Evolutionary conservation across 2,329 filamentous ascomycete genomes (phyloP), one percentile per base, ranked within the genome.

Genomic region (Truncatella angustata): DNA sequence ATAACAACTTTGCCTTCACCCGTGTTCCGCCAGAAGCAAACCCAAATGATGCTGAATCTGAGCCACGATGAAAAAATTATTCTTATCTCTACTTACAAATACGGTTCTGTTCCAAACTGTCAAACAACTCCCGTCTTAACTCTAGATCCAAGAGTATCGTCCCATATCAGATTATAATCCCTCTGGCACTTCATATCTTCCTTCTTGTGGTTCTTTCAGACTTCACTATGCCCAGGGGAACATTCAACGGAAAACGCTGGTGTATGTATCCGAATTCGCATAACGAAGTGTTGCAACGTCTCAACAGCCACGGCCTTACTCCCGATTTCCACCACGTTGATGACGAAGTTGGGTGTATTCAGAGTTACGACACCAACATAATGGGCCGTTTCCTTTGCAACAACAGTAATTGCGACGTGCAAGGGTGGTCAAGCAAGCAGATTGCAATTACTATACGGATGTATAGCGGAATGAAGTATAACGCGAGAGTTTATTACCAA

Each of bases 401-500:
- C 24, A 69, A 69, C 42, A 20, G 36, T 0, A 44, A 11, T 0
- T 71, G 67, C 45, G 16, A 16, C 9, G 51, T 40, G 0, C 21
- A 24, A 0, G 54, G 53, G 14, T 72, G 71, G 72, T 37, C 43
- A 2, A 74, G 70, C 62, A 66, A 57, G 52, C 56, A 35, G 26
- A 65, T 74, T 14, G 55, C 66, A 5, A 66, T 71, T 12, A 58
- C 56, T 0, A 73, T 74, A 16, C 62, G 66, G 7, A 51, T 59
- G 32, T 74, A 70, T 37, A 23, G 21, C 0, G 42, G 35, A 0
- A 43, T 60, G 4, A 54, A 57, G 4, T 74, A 74, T 58, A 70
- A 73, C 46, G 70, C 63, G 0, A 37, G 61, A 2, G 66, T 74
- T 0, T 74, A 67, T 52, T 61, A 69, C 36, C 71, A 74, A 50